Percentiles rank a stretch among this genome's conserved stretches.
Conservation (phyloP, 257 asterid genomes). For the Primulina eburnea region DNA sequence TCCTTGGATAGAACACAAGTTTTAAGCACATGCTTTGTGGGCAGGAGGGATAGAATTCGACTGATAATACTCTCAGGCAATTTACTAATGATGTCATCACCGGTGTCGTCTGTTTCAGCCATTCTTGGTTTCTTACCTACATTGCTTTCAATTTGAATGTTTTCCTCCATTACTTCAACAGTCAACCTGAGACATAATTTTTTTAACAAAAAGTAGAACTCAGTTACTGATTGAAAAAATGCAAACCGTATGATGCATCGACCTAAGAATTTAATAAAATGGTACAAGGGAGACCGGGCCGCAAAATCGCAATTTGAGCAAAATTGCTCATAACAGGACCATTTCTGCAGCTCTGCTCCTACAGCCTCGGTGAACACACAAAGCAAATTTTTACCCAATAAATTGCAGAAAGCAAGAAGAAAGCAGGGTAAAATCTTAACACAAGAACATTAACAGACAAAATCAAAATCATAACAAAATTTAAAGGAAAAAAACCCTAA, state of each 20-base stretch:
- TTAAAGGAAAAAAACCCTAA: too few species aligned
- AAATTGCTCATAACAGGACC: too few species aligned
- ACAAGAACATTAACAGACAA: too few species aligned
- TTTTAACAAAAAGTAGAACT: neutral
- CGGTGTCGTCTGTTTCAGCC: neutral
- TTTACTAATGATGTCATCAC: neutral
- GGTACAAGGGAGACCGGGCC: too few species aligned
- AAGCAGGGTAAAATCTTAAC: too few species aligned
- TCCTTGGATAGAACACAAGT: constrained; percentile 13
- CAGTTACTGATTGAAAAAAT: neutral
- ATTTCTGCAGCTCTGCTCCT: too few species aligned
- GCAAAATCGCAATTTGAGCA: too few species aligned
- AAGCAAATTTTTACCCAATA: too few species aligned
- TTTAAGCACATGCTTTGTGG: neutral
- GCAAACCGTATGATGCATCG: neutral
- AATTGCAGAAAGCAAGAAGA: too few species aligned
- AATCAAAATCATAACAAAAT: too few species aligned
- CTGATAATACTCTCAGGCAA: neutral
- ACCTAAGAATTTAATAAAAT: too few species aligned
- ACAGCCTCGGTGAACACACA: too few species aligned
- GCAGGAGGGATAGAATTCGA: constrained; percentile 1
- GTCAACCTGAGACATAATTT: neutral
- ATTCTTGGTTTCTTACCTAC: neutral
- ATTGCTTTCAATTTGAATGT: neutral
- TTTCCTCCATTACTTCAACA: neutral